Percentiles rank a stretch among this genome's conserved stretches.
phyloP scores from a whole-genome alignment of 208 protist genomes.

The Leishmania braziliensis region DNA sequence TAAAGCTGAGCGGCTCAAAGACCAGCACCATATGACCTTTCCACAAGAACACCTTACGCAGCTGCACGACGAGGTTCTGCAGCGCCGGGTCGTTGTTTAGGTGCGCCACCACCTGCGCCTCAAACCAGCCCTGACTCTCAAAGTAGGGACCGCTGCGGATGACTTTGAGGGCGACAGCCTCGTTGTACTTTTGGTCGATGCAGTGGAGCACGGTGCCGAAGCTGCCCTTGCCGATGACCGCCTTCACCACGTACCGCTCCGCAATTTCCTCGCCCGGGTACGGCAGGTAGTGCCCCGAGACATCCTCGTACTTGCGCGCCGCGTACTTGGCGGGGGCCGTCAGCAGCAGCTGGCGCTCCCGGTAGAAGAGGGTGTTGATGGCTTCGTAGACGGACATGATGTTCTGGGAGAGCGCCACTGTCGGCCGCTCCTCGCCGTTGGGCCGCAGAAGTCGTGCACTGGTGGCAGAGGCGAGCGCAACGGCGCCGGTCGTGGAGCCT shows the following conservation, averaged over 20 bases:
- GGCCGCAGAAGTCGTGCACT: background rate
- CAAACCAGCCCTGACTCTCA: slow-evolving; percentile 70
- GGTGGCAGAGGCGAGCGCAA: background rate
- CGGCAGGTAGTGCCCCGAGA: slow-evolving; percentile 79
- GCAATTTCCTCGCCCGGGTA: slow-evolving; percentile 74
- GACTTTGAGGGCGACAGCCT: slow-evolving; percentile 86
- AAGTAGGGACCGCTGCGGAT: slow-evolving; percentile 86
- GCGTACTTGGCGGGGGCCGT: slow-evolving; percentile 29
- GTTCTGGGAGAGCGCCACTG: slow-evolving; percentile 47
- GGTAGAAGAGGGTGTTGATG: slow-evolving; percentile 80
- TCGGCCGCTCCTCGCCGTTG: slow-evolving; percentile 35
- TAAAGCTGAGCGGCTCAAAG: slow-evolving; percentile 97
- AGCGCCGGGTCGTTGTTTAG: slow-evolving; percentile 61
- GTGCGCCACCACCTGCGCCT: slow-evolving; percentile 81
- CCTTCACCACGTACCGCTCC: slow-evolving; percentile 80
- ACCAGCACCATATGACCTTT: slow-evolving; percentile 96
- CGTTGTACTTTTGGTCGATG: slow-evolving; percentile 72
- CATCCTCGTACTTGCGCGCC: slow-evolving; percentile 71
- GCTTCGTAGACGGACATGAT: slow-evolving; percentile 65
- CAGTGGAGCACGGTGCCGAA: slow-evolving; percentile 89
- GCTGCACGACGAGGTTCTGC: slow-evolving; percentile 73
- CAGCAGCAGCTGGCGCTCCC: slow-evolving; percentile 42
- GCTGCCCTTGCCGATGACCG: slow-evolving; percentile 85
- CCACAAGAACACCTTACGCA: slow-evolving; percentile 83
- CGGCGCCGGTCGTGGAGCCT: background rate